A percentile compares a stretch with the other conserved stretches of the same genome.
Evolutionary conservation across 768 basidiomycete genomes (phyloP).

Genomic region (Trichaptum fuscoviolaceum): DNA sequence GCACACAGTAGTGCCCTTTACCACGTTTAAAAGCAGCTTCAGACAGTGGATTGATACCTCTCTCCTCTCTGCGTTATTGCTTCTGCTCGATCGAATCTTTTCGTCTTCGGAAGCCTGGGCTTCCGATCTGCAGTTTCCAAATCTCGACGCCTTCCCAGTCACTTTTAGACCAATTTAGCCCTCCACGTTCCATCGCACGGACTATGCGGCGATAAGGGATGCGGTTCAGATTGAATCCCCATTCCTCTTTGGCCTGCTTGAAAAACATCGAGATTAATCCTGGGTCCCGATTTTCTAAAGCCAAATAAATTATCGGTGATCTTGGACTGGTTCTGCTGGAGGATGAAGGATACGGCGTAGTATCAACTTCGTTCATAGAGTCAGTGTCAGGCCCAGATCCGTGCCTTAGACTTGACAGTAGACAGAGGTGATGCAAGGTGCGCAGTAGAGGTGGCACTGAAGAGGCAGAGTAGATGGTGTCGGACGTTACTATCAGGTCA

Average conservation of each 20-base stretch:
- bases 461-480: slow-evolving; percentile 66
- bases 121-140: slow-evolving; percentile 46
- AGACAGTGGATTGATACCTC: not conserved
- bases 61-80: not conserved
- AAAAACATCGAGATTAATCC: slow-evolving; percentile 54
- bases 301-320: slow-evolving; percentile 51
- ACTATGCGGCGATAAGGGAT: slow-evolving; percentile 54
- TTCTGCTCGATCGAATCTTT: not conserved
- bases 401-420: slow-evolving; percentile 6
- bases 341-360: not conserved
- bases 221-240: slow-evolving; percentile 54
- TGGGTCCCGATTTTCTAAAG: slow-evolving; percentile 77
- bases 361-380: slow-evolving; percentile 26
- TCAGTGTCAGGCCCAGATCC: slow-evolving; percentile 10
- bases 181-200: slow-evolving; percentile 54
- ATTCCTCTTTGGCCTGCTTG: slow-evolving; percentile 43
- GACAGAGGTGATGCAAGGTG: slow-evolving; percentile 52
- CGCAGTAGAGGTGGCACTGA: slow-evolving; percentile 68
- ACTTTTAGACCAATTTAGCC: slow-evolving; percentile 52
- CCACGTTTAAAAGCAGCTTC: not conserved
- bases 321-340: slow-evolving; percentile 14
- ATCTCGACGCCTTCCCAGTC: slow-evolving; percentile 85
- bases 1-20: not conserved
- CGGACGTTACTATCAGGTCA: slow-evolving; percentile 76
- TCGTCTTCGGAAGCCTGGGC: not conserved